Base-by-base conservation (phyloP, 1,284 basidiomycete species). In the Stereum hirsutum region DNA sequence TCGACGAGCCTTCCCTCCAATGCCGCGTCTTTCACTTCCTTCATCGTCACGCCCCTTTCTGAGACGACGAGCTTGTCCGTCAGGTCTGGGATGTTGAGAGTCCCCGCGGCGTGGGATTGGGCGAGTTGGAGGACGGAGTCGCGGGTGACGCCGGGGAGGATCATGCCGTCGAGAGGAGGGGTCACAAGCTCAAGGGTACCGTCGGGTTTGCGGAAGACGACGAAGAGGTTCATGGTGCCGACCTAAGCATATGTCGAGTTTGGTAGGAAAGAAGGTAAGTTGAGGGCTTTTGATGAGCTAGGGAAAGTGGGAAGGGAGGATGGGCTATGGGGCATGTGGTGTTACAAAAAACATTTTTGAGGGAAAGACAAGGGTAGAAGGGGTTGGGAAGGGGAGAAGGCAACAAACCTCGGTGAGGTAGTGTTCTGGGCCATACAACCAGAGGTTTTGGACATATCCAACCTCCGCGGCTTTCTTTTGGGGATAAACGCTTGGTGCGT, bases 221-320 rank as follows among this genome's bases (percentile, higher is more conserved):
- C 77, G 50, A 98, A 96, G 57, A 95, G 68, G 66, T 99, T 99
- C 96, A 99, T 98, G 1, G 92, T 94, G 24, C 94, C 94, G 26
- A 91, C 87, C 75, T 78, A n/a, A n/a, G n/a, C n/a, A n/a, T n/a
- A n/a, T n/a, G n/a, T n/a, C n/a, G n/a, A n/a, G n/a, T n/a, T n/a
- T n/a, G n/a, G n/a, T n/a, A n/a, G n/a, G n/a, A n/a, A n/a, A n/a
- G n/a, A n/a, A n/a, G n/a, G n/a, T n/a, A n/a, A n/a, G n/a, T n/a
- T n/a, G n/a, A n/a, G n/a, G n/a, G n/a, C n/a, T n/a, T n/a, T n/a
- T n/a, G n/a, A n/a, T n/a, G n/a, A n/a, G n/a, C n/a, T n/a, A n/a
- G n/a, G n/a, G n/a, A n/a, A n/a, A n/a, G n/a, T n/a, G n/a, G n/a
- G n/a, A n/a, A n/a, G n/a, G n/a, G n/a, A n/a, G n/a, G n/a, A n/a